Evolutionary conservation across 202 grass and related monocot genomes (phyloP).

Genomic region (Tripidium arundinaceum): DNA sequence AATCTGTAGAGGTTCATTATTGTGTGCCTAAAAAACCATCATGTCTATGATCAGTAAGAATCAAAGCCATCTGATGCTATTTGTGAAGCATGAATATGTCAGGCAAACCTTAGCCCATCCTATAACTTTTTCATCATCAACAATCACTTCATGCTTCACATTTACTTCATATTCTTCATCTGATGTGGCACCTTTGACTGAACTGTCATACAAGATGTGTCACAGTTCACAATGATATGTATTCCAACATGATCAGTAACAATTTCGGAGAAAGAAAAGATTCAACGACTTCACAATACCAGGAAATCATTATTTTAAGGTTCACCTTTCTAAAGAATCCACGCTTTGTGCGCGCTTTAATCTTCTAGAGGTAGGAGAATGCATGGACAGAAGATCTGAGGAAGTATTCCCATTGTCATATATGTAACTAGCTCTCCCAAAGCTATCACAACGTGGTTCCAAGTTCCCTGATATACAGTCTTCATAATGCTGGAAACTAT

Average conservation of each 20-base stretch:
- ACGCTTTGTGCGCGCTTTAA: constrained; percentile 51
- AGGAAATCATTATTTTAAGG: constrained; percentile 7
- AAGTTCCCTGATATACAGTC: constrained; percentile 64
- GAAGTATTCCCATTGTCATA: constrained; percentile 66
- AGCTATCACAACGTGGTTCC: constrained; percentile 70
- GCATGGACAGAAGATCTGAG: constrained; percentile 53
- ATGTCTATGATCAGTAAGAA: constrained; percentile 26
- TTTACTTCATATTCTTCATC: constrained; percentile 79
- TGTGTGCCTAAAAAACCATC: constrained; percentile 63
- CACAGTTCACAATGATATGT: constrained; percentile 18
- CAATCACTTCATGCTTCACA: constrained; percentile 53
- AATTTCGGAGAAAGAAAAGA: neutral
- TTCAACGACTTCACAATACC: neutral
- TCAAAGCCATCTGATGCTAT: constrained; percentile 18
- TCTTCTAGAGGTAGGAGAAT: constrained; percentile 38
- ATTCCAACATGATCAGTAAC: constrained; percentile 3
- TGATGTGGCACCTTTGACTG: constrained; percentile 63
- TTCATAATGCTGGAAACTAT: constrained; percentile 62
- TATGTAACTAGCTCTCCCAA: constrained; percentile 58
- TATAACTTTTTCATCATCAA: constrained; percentile 90
- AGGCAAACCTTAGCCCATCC: constrained; percentile 94
- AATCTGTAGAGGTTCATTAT: constrained; percentile 91
- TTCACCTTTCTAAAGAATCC: constrained; percentile 81
- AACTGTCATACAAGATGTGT: constrained; percentile 53
- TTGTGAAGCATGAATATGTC: constrained; percentile 30